Evolutionary conservation across 768 basidiomycete genomes (phyloP).

Genomic region (Collybia mongolica): DNA sequence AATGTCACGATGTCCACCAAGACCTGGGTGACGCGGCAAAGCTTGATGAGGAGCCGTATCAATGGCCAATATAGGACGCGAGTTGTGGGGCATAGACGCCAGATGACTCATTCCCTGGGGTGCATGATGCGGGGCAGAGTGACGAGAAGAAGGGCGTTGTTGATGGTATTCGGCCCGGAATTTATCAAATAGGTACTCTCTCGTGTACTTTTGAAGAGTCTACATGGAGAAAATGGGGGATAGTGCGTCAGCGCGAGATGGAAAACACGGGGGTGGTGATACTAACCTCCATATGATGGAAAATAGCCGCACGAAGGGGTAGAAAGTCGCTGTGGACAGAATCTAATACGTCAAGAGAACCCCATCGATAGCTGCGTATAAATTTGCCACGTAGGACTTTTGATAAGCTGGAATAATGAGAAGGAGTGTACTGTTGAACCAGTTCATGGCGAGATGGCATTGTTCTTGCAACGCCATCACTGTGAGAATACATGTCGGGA

Average conservation of each 20-base stretch:
- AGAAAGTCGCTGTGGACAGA: conserved; percentile 80
- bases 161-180: conserved; percentile 64
- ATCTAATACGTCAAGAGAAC: conserved; percentile 77
- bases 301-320: conserved; percentile 72
- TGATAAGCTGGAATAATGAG: conserved; percentile 37
- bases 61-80: conserved; percentile 60
- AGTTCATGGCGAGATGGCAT: conserved; percentile 68
- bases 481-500: conserved; percentile 82
- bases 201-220: conserved; percentile 85
- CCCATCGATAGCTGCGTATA: conserved; percentile 80
- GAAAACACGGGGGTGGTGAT: conserved; percentile 11
- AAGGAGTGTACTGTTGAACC: conserved; percentile 70
- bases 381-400: conserved; percentile 64
- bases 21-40: conserved; percentile 42
- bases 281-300: conserved; percentile 87
- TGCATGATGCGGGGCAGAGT: conserved; percentile 42
- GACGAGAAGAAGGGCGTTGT: conserved; percentile 45
- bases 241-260: conserved; percentile 11
- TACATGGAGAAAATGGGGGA: conserved; percentile 27
- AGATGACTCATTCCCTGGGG: conserved; percentile 38
- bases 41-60: conserved; percentile 54
- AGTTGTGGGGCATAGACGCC: conserved; percentile 40
- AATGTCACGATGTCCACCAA: conserved; percentile 47
- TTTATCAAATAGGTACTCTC: conserved; percentile 79
- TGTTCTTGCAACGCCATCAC: conserved; percentile 68